These are phyloP conservation scores for Barnettozyma sucrosica DNA, from an alignment of 805 yeast species.

Conservation along the genomic window DNA sequence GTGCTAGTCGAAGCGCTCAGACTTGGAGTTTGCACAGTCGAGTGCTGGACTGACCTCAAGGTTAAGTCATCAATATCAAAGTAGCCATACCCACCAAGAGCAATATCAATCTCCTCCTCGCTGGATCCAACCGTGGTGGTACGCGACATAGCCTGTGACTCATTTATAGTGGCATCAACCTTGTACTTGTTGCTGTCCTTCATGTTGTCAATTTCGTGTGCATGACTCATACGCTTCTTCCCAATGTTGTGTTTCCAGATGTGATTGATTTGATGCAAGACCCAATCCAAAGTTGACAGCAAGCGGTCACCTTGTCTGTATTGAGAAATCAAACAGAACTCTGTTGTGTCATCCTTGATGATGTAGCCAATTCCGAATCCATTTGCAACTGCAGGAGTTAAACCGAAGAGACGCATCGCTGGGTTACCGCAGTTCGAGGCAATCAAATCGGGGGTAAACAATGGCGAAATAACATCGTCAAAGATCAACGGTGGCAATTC, in stretches of 20 bases:
- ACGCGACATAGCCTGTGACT: conserved; percentile 18
- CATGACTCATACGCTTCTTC: conserved; percentile 22
- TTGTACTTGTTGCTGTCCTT: conserved; percentile 10
- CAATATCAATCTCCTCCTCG: conserved; percentile 26
- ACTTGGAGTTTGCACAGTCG: conserved; percentile 18
- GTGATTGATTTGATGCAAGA: conserved; percentile 52
- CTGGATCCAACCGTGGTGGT: conserved; percentile 19
- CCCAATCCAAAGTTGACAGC: conserved; percentile 66
- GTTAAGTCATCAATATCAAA: conserved; percentile 67
- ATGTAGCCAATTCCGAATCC: conserved; percentile 94
- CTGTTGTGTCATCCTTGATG: conserved; percentile 72
- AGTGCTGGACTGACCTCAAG: conserved; percentile 48
- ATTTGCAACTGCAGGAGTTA: conserved; percentile 82
- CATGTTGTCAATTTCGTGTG: conserved; percentile 31
- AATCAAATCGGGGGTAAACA: conserved; percentile 37
- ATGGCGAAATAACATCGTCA: conserved; percentile 33
- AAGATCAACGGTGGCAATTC: conserved; percentile 40
- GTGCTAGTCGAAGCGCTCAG: conserved; percentile 15
- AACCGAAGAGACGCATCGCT: conserved; percentile 78
- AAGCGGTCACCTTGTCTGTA: conserved; percentile 80
- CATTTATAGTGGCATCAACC: conserved; percentile 1
- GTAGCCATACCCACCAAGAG: conserved; percentile 74
- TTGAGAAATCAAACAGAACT: conserved; percentile 80
- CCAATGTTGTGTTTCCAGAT: conserved; percentile 32
- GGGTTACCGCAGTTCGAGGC: conserved; percentile 90